These are phyloP conservation scores for Hyaloscypha bicolor DNA, from an alignment of 495 filamentous ascomycete genomes.

Conservation along the genomic window DNA sequence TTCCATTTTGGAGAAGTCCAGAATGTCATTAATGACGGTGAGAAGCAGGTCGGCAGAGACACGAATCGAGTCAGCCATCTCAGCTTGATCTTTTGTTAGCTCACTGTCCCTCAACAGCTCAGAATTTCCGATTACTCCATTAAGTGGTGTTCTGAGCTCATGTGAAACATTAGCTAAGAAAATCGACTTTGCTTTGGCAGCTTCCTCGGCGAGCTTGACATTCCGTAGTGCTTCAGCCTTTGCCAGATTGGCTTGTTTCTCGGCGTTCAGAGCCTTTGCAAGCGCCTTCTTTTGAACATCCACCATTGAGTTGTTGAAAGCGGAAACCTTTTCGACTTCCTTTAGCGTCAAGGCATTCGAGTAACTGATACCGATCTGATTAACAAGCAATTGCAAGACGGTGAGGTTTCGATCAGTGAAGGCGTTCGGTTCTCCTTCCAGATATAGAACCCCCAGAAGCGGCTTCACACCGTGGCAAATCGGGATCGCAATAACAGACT, in stretches of 20 bases:
- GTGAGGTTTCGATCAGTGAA: conserved; percentile 89
- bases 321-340: conserved; percentile 74
- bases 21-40: conserved; percentile 93
- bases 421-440: conserved; percentile 81
- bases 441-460: conserved; percentile 80
- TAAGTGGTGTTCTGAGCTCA: conserved; percentile 82
- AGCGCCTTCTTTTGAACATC: conserved; percentile 82
- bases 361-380: conserved; percentile 86
- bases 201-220: conserved; percentile 87
- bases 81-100: conserved; percentile 79
- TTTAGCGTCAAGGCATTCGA: conserved; percentile 87
- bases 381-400: conserved; percentile 81
- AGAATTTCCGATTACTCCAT: conserved; percentile 88
- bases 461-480: conserved; percentile 76
- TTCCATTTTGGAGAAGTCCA: conserved; percentile 92
- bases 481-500: conserved; percentile 81
- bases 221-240: conserved; percentile 86
- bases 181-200: conserved; percentile 85
- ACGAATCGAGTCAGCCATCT: conserved; percentile 89
- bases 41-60: conserved; percentile 88
- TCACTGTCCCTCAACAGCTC: conserved; percentile 80
- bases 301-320: conserved; percentile 84
- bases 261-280: conserved; percentile 59
- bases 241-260: conserved; percentile 63
- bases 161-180: conserved; percentile 94